Conservation (phyloP, 2,329 filamentous ascomycete genomes). For the Sporothrix humicola region DNA sequence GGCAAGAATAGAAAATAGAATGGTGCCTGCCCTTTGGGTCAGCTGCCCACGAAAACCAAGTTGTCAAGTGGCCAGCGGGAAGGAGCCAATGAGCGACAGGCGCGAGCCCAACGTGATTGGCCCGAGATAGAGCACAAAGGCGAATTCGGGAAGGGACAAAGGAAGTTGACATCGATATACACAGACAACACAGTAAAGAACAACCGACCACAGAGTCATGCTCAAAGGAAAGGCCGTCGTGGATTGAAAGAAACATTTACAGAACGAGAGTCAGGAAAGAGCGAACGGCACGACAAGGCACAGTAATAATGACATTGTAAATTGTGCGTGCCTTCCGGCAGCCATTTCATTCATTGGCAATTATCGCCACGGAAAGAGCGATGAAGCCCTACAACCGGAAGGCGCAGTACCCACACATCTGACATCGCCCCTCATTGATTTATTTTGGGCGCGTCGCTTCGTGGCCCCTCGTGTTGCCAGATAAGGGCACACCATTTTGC, state of each 20-base stretch:
- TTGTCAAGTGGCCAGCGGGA: neutral
- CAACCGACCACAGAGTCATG: slow-evolving; percentile 11
- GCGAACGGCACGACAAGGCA: slow-evolving; percentile 3
- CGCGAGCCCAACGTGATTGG: slow-evolving; percentile 36
- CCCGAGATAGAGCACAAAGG: slow-evolving; percentile 22
- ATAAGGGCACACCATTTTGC: slow-evolving; percentile 18
- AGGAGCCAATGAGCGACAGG: slow-evolving; percentile 35
- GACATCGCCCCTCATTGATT: slow-evolving; percentile 14
- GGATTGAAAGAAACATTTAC: neutral
- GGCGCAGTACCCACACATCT: slow-evolving; percentile 15
- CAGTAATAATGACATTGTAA: neutral
- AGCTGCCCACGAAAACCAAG: slow-evolving; percentile 8
- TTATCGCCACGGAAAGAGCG: neutral
- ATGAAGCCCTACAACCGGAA: slow-evolving; percentile 15
- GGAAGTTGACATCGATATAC: neutral
- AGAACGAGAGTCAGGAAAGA: neutral
- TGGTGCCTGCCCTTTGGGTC: neutral
- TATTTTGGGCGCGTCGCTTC: slow-evolving; percentile 15
- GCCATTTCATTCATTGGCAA: neutral
- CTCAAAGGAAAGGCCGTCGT: neutral
- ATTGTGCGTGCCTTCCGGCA: neutral
- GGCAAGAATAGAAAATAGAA: neutral
- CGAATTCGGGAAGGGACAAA: slow-evolving; percentile 20
- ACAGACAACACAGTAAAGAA: slow-evolving; percentile 9
- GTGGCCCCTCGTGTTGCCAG: slow-evolving; percentile 15